phyloP scores from a whole-genome alignment of 2,329 filamentous ascomycete species.

The Penicillium thymicola region DNA sequence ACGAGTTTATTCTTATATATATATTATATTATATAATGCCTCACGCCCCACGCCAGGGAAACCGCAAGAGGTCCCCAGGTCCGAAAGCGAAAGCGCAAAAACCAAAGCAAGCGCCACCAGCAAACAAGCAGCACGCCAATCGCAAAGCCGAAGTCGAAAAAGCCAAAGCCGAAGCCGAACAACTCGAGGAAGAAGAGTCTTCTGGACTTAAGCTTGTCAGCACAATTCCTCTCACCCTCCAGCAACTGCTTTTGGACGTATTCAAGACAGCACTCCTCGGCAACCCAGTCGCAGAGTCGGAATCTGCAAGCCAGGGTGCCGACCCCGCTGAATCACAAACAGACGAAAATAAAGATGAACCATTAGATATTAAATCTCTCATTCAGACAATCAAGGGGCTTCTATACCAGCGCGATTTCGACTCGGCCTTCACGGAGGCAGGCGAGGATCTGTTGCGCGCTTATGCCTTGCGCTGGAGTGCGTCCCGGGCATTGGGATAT shows the following conservation, averaged over 20 bases:
- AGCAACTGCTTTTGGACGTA: constrained; percentile 69
- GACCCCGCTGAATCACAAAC: constrained; percentile 1
- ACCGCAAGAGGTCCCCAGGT: constrained; percentile 8
- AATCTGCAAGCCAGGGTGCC: neutral
- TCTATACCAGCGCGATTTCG: constrained; percentile 82
- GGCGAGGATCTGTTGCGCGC: constrained; percentile 67
- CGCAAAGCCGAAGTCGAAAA: constrained; percentile 9
- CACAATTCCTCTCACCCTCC: constrained; percentile 52
- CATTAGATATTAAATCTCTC: constrained; percentile 45
- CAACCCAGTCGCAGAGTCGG: constrained; percentile 13
- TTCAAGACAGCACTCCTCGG: constrained; percentile 65
- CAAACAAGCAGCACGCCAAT: constrained; percentile 11
- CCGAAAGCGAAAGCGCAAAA: neutral
- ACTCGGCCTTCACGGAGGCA: constrained; percentile 65
- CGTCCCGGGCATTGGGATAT: constrained; percentile 79
- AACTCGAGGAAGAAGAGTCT: neutral
- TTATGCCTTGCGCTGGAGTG: constrained; percentile 90
- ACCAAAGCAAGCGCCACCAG: constrained; percentile 8
- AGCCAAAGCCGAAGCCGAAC: constrained; percentile 1
- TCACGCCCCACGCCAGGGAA: constrained; percentile 8
- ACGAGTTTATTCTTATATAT: neutral
- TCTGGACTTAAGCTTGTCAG: constrained; percentile 23
- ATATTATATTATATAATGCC: constrained; percentile 7
- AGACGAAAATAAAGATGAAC: constrained; percentile 4
- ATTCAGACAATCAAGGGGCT: constrained; percentile 83